Conservation (phyloP, 1,139 yeast genomes). For the Hemisphaericaspora xylofermentans region DNA sequence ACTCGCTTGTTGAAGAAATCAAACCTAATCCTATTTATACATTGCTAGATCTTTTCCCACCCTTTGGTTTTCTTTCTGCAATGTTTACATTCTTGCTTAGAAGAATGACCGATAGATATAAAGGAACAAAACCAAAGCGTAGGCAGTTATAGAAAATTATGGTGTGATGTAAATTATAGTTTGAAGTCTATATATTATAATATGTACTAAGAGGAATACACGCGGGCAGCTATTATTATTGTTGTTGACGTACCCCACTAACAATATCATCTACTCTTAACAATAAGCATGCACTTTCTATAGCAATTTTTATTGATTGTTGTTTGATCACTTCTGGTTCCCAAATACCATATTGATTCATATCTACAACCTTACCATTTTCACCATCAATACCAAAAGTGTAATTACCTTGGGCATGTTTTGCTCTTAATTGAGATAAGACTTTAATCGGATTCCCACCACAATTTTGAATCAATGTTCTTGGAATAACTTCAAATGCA, state of each 20-base stretch:
- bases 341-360: conserved; percentile 96
- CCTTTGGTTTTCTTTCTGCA: conserved; percentile 41
- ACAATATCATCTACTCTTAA: conserved; percentile 97
- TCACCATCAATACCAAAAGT: conserved; percentile 96
- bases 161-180: neutral
- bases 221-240: conserved; percentile 2
- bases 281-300: conserved; percentile 93
- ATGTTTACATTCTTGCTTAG: conserved; percentile 23
- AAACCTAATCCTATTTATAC: conserved; percentile 57
- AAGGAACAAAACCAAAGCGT: conserved; percentile 17
- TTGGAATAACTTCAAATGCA: conserved; percentile 96
- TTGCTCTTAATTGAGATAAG: conserved; percentile 88
- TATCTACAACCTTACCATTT: conserved; percentile 88
- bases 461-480: conserved; percentile 94
- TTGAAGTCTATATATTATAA: neutral
- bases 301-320: conserved; percentile 94
- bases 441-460: conserved; percentile 95
- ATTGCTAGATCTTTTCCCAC: conserved; percentile 61
- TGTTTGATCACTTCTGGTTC: conserved; percentile 98
- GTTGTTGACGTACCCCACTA: conserved; percentile 77
- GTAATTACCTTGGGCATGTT: conserved; percentile 85
- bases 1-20: conserved; percentile 41
- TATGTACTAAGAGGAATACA: neutral
- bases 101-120: conserved; percentile 22
- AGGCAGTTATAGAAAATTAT: neutral